phyloP scores from a whole-genome alignment of 169 alveolate species.

The Plasmodium vivax region DNA sequence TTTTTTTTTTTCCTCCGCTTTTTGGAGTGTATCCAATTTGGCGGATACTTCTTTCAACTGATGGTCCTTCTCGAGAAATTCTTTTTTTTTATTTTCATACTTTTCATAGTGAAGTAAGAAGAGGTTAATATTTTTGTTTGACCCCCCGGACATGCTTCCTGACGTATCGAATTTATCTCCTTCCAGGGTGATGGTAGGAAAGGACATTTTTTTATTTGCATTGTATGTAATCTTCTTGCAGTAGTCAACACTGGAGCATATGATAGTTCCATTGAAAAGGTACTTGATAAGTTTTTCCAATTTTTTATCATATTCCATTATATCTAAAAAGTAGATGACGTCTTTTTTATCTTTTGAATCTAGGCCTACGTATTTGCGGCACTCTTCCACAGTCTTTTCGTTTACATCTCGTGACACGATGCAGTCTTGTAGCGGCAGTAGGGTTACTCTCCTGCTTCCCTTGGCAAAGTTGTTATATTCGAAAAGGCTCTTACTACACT shows the following conservation, averaged over 20 bases:
- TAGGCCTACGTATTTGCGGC: constrained; percentile 69
- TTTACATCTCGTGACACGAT: constrained; percentile 74
- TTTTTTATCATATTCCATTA: constrained; percentile 80
- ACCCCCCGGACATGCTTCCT: constrained; percentile 95
- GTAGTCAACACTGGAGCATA: constrained; percentile 86
- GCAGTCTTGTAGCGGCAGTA: constrained; percentile 81
- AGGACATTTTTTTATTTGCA: constrained; percentile 80
- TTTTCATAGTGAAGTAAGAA: constrained; percentile 73
- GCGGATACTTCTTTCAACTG: constrained; percentile 54
- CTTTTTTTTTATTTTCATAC: constrained; percentile 63
- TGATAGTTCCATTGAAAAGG: constrained; percentile 87
- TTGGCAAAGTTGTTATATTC: constrained; percentile 77
- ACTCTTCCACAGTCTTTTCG: constrained; percentile 74
- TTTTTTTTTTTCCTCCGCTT: constrained; percentile 76
- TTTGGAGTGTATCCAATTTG: constrained; percentile 63
- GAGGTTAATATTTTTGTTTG: constrained; percentile 79
- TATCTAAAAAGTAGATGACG: constrained; percentile 78
- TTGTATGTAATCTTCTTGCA: constrained; percentile 90
- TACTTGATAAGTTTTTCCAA: constrained; percentile 85
- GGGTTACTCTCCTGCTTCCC: constrained; percentile 77
- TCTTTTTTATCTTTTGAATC: constrained; percentile 55
- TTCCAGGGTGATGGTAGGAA: constrained; percentile 90
- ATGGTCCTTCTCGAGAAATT: constrained; percentile 47
- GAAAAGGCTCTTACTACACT: constrained; percentile 77
- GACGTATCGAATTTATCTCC: constrained; percentile 93